These are phyloP conservation scores for Botrytis paeoniae DNA, from an alignment of 2,329 filamentous ascomycete species.

Conservation along the genomic window DNA sequence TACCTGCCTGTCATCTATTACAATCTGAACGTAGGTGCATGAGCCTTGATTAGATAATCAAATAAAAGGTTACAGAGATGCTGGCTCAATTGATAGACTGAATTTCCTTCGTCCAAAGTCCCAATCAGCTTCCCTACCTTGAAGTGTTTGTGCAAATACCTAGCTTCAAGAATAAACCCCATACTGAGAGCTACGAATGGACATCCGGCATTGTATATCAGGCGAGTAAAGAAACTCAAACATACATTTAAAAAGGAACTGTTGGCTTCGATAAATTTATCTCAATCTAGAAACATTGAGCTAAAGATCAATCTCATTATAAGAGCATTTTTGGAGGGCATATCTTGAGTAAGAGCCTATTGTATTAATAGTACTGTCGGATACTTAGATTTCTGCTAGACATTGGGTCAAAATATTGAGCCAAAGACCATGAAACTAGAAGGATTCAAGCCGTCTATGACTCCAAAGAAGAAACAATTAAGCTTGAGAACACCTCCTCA, in stretches of 20 bases:
- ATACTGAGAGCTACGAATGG: neutral
- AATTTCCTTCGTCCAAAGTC: neutral
- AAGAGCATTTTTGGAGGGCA: neutral
- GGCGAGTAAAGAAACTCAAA: neutral
- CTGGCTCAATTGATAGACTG: neutral
- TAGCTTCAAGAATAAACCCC: neutral
- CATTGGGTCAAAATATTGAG: neutral
- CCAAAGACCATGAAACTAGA: neutral
- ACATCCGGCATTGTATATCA: neutral
- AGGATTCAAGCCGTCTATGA: neutral
- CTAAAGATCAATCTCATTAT: neutral
- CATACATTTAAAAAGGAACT: neutral
- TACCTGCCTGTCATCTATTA: neutral
- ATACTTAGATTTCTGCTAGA: neutral
- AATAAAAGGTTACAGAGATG: neutral
- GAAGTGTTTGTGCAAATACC: neutral
- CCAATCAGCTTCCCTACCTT: neutral
- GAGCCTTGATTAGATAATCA: neutral
- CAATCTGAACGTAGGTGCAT: neutral
- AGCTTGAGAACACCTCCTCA: neutral
- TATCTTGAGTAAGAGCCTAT: neutral
- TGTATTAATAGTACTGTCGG: neutral
- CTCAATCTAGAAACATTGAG: neutral
- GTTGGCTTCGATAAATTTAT: neutral
- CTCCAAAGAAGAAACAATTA: neutral